A percentile compares a stretch with the other conserved stretches of the same genome.
These are phyloP conservation scores for Plasmodium adleri DNA, from an alignment of 169 alveolate genomes.

Conservation along the genomic window DNA sequence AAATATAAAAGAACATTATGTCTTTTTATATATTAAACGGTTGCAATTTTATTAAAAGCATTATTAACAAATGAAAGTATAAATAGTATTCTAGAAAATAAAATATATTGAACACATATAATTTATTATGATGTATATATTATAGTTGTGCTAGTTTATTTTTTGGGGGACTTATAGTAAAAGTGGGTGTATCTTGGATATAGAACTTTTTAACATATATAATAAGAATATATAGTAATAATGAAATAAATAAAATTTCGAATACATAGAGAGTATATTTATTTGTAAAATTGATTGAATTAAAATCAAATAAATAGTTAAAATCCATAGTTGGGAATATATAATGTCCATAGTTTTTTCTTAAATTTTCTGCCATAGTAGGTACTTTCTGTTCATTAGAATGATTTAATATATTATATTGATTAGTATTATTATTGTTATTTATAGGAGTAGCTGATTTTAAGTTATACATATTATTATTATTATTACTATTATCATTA, in stretches of 20 bases:
- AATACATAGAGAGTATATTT: constrained; percentile 35
- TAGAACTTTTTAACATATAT: constrained; percentile 43
- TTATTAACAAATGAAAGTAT: too few relatives aligned
- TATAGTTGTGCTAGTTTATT: constrained; percentile 28
- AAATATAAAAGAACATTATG: too few relatives aligned
- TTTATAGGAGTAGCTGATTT: not conserved
- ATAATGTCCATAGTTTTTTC: constrained; percentile 60
- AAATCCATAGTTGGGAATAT: constrained; percentile 28
- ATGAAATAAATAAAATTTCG: constrained; percentile 35
- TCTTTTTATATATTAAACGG: too few relatives aligned
- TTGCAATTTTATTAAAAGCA: too few relatives aligned
- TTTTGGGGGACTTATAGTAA: constrained; percentile 4
- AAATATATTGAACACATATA: not conserved
- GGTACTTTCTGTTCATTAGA: constrained; percentile 1
- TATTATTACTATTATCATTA: not conserved
- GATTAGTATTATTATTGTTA: not conserved
- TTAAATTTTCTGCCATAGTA: constrained; percentile 31
- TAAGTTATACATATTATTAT: constrained; percentile 4
- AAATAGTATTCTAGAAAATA: too few relatives aligned
- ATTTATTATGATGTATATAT: not conserved
- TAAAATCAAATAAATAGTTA: constrained; percentile 17
- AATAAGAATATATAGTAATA: constrained; percentile 40
- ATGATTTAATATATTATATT: constrained; percentile 20
- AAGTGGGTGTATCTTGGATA: constrained; percentile 7
- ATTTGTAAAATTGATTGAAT: constrained; percentile 1